Evolutionary conservation across 352 stramenopile species (phyloP), one percentile per base, ranked within the genome.

Genomic region (Aphanomyces invadans): DNA sequence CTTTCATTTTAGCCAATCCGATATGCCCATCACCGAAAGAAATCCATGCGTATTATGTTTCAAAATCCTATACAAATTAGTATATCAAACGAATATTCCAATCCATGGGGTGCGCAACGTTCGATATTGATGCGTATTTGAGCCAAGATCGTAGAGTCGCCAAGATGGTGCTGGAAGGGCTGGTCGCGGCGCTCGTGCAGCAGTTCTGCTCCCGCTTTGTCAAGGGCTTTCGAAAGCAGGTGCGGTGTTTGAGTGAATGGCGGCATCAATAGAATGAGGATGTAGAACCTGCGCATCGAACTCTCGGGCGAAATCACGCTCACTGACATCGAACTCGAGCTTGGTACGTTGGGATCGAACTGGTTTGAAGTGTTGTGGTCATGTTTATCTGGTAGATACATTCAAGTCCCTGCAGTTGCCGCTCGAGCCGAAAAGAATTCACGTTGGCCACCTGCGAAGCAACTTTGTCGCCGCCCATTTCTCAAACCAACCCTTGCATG

Each of bases 191-290:
- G 31, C 48, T 67, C 23, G 42, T 67, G 21, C 48, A 67, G 19
- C 56, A 25, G 32, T 67, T 67, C 38, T 67, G 60, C 42, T 57
- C 38, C 7, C 60, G 60, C 23, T 67, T 67, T 23, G 60, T 67
- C 1, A 67, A 67, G 28, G 60, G 57, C 42, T 67, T 67, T 25
- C 42, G 57, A 28, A 67, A 56, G 26, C 42, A 67, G 60, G 39
- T 67, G 5, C 2, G 49, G 19, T 11, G 10, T 36, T 42, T 15
- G 7, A 42, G 15, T 15, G 36, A 42, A 15, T 42, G 15, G 7
- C 15, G 15, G 36, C 15, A 57, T 26, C 19, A 21, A 7, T 29
- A 31, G 39, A n/a, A 1, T 21, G 10, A 28, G 46, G 46, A 28
- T 21, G 46, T 54, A 54, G 46, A 54, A 54, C 46, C 25, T 54